Base-by-base conservation (phyloP, 495 filamentous ascomycete species). In the Penicillium coffeae region DNA sequence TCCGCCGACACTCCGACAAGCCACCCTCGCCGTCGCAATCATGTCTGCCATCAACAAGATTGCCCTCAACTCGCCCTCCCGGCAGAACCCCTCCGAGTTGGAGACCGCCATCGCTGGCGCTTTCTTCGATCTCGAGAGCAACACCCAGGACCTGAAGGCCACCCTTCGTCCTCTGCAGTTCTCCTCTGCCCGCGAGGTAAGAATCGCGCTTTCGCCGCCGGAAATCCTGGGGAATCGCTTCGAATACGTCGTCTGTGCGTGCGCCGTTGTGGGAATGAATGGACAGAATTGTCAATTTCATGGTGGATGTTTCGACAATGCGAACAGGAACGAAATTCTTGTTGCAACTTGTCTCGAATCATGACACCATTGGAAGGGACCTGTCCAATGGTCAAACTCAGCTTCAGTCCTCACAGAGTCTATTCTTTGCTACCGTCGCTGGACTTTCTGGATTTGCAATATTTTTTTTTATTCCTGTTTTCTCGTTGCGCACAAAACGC, bases 91-190 rank as follows among this genome's bases (percentile, higher is more conserved):
- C 55, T 93, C 89, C 51, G 93, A 98, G 82, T 81, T 96, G 58
- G 93, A 98, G 87, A 83, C 78, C 66, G 87, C 71, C 77, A 93
- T 98, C 69, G 91, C 93, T 68, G 84, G 82, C 73, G 93, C 92
- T 76, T 87, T 98, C 54, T 94, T 86, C 78, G 93, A 98, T 60
- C 85, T 98, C 69, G 93, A 98, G 87, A 88, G 83, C 78, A 95
- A 95, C 83, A 95, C 90, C 66, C 74, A 88, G 67, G 93, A 98
- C 75, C 88, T 98, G 78, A 93, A 88, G 86, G 79, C 77, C 65
- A 82, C 88, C 47, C 85, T 98, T 66, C 82, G 93, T 58, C 94
- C 93, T 67, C 82, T 98, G 70, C 93, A 97, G 82, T 94, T 98
- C 79, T 85, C 88, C 66, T 92, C 87, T 73, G 93, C 93, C 68